Evolutionary conservation across 768 basidiomycete genomes (phyloP).

Genomic region (Exsudoporus frostii): DNA sequence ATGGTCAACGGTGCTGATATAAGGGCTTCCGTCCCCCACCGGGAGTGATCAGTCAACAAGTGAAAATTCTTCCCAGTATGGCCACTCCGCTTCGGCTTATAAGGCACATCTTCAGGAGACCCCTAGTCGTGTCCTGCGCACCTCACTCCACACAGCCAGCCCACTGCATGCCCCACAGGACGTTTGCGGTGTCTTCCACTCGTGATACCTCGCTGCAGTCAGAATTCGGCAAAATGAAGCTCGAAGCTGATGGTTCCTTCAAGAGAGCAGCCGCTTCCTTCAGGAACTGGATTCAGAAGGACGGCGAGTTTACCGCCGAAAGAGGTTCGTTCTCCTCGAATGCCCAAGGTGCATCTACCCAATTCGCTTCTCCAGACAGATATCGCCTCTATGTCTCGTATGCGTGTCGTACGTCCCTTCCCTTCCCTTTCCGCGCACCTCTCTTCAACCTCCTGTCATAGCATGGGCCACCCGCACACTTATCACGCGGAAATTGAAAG

Average conservation of each 20-base stretch:
- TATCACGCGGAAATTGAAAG: slow-evolving; percentile 89
- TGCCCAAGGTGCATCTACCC: neutral
- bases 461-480: slow-evolving; percentile 94
- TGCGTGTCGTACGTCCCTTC: slow-evolving; percentile 66
- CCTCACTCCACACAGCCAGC: neutral
- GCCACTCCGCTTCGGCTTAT: slow-evolving; percentile 1
- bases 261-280: slow-evolving; percentile 53
- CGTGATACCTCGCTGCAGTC: slow-evolving; percentile 37
- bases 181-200: slow-evolving; percentile 27
- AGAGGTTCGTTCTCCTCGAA: slow-evolving; percentile 47
- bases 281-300: slow-evolving; percentile 52
- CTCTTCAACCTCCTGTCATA: slow-evolving; percentile 21
- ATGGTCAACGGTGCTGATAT: slow-evolving; percentile 5
- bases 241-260: slow-evolving; percentile 63
- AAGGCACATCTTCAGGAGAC: slow-evolving; percentile 6
- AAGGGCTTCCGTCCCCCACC: neutral
- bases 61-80: slow-evolving; percentile 19
- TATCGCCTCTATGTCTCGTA: slow-evolving; percentile 91
- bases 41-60: neutral
- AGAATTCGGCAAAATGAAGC: slow-evolving; percentile 55
- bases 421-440: too few species aligned
- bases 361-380: slow-evolving; percentile 49
- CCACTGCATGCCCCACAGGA: neutral
- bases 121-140: neutral
- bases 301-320: slow-evolving; percentile 69